phyloP scores from a whole-genome alignment of 2,329 filamentous ascomycete genomes.

The Lasiodiplodia sp. region DNA sequence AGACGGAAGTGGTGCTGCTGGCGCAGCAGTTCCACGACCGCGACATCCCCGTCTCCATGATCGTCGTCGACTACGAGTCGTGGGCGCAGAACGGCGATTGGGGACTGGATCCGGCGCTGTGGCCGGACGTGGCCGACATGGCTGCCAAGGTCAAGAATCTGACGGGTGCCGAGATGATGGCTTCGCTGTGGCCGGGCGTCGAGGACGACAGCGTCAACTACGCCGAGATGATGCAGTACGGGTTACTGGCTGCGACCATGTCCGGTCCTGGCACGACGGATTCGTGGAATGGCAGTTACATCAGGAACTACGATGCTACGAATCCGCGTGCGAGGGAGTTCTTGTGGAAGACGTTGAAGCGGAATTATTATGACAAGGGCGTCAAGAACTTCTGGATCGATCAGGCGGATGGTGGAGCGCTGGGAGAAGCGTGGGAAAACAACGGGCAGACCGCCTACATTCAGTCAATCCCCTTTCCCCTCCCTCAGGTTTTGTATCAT shows the following conservation, averaged over 20 bases:
- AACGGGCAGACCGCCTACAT: conserved; percentile 43
- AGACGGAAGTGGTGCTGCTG: conserved; percentile 39
- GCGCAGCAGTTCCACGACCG: conserved; percentile 41
- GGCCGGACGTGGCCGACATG: conserved; percentile 41
- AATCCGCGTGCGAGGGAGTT: conserved; percentile 41
- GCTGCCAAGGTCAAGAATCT: conserved; percentile 38
- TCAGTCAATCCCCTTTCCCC: conserved; percentile 41
- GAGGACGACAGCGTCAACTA: conserved; percentile 40
- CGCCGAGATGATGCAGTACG: conserved; percentile 37
- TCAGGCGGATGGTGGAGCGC: conserved; percentile 46
- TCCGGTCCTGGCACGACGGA: conserved; percentile 41
- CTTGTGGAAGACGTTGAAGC: conserved; percentile 39
- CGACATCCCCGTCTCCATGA: conserved; percentile 41
- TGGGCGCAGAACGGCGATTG: conserved; percentile 45
- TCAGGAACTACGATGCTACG: conserved; percentile 43
- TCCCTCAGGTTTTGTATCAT: conserved; percentile 40
- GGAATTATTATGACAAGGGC: conserved; percentile 43
- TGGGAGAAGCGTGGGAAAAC: conserved; percentile 49
- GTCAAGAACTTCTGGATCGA: conserved; percentile 47
- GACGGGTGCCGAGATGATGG: conserved; percentile 45
- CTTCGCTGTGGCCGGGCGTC: conserved; percentile 42
- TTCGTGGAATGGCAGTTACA: conserved; percentile 42
- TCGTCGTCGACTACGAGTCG: conserved; percentile 43
- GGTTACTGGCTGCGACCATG: conserved; percentile 38
- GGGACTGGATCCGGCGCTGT: conserved; percentile 39